phyloP scores from a whole-genome alignment of 345 rosid species.

The Pistacia integerrima region DNA sequence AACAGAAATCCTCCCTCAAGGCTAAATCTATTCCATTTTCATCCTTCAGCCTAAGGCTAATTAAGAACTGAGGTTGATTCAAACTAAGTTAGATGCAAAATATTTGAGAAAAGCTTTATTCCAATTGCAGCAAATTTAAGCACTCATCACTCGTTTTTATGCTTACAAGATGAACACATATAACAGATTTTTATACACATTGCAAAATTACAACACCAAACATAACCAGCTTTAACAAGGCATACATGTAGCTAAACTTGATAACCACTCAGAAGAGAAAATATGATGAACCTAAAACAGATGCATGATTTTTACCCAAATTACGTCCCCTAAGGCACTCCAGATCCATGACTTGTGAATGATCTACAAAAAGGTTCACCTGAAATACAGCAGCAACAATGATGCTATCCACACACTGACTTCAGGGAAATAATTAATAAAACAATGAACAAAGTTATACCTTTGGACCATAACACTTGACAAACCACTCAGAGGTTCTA shows the following conservation, averaged over 20 bases:
- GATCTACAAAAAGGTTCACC: slow-evolving; percentile 96
- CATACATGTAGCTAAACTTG: background rate
- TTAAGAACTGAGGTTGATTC: no score
- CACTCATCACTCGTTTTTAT: background rate
- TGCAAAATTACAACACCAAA: background rate
- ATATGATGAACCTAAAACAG: slow-evolving; percentile 57
- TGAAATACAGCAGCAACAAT: slow-evolving; percentile 25
- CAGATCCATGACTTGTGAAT: slow-evolving; percentile 81
- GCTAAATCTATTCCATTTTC: background rate
- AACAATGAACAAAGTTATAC: slow-evolving; percentile 32
- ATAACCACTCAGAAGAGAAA: slow-evolving; percentile 34
- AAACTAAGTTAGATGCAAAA: background rate
- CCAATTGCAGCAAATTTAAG: no score
- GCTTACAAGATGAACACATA: background rate
- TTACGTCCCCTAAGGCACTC: slow-evolving; percentile 81
- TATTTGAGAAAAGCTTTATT: no score
- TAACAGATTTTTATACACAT: background rate
- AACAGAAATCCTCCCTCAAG: background rate
- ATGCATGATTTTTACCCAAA: slow-evolving; percentile 56
- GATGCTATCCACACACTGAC: slow-evolving; percentile 7
- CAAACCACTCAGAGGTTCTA: slow-evolving; percentile 80
- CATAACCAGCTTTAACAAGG: background rate
- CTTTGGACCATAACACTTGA: slow-evolving; percentile 79
- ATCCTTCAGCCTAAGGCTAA: background rate
- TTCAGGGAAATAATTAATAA: slow-evolving; percentile 8